Evolutionary conservation across 2,329 filamentous ascomycete species (phyloP).

Genomic region (Didymella segeticola): DNA sequence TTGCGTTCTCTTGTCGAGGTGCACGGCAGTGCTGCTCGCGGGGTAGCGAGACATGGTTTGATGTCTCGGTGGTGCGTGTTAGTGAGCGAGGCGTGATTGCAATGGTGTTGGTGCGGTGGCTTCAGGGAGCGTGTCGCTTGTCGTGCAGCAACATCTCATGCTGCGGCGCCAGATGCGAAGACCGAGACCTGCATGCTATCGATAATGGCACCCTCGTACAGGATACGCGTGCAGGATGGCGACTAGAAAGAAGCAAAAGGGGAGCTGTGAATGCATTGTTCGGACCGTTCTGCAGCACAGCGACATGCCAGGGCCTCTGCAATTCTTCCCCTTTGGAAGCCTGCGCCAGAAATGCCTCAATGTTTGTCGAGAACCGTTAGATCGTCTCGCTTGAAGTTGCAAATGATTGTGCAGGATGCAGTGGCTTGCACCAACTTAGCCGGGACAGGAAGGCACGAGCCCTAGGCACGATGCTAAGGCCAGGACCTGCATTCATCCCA

Average conservation of each 20-base stretch:
- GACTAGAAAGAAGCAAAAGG: not conserved
- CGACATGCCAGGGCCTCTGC: conserved; percentile 5
- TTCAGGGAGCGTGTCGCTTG: not conserved
- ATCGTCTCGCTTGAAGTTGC: conserved; percentile 1
- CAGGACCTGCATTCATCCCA: conserved; percentile 7
- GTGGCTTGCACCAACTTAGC: conserved; percentile 4
- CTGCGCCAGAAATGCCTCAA: conserved; percentile 6
- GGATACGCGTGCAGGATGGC: not conserved
- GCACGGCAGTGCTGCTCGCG: not conserved
- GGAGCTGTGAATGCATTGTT: not conserved
- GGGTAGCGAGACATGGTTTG: not conserved
- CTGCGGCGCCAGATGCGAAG: conserved; percentile 1
- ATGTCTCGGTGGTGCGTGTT: not conserved
- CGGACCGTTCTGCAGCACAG: conserved; percentile 11
- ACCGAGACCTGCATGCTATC: conserved; percentile 5
- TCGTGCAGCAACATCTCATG: not conserved
- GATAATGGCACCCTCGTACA: conserved; percentile 6
- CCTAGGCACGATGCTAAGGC: conserved; percentile 5
- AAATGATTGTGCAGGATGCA: not conserved
- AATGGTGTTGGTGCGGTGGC: not conserved
- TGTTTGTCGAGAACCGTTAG: conserved; percentile 1
- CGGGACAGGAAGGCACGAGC: conserved; percentile 19
- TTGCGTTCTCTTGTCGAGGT: not conserved
- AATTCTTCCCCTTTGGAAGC: not conserved
- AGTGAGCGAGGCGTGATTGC: not conserved